Conservation (phyloP, 208 protist species). For the Leishmania martiniquensis region DNA sequence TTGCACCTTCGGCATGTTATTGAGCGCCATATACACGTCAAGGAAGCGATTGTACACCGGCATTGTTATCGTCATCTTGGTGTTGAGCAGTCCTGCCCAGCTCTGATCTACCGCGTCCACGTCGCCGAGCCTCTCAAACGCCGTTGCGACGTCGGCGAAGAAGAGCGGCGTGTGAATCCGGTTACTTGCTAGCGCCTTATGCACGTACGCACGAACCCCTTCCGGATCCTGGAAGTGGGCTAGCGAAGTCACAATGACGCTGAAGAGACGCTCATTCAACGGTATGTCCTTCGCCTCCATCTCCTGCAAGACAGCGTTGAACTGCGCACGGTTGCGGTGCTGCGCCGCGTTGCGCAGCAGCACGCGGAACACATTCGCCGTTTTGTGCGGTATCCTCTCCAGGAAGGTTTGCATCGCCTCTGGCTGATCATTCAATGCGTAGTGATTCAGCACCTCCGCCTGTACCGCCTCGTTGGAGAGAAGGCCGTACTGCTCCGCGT, state of each 20-base stretch:
- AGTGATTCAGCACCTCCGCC: constrained; percentile 74
- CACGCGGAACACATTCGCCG: constrained; percentile 73
- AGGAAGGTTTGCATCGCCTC: constrained; percentile 70
- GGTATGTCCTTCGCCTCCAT: constrained; percentile 43
- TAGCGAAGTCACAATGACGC: constrained; percentile 70
- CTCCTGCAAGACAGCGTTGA: constrained; percentile 60
- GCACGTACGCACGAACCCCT: constrained; percentile 66
- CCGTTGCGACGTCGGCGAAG: constrained; percentile 79
- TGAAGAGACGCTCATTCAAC: constrained; percentile 81
- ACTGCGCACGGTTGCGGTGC: constrained; percentile 49
- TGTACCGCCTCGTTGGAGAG: constrained; percentile 76
- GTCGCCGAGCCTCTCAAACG: constrained; percentile 72
- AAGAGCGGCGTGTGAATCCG: constrained; percentile 66
- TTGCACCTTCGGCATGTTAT: constrained; percentile 88
- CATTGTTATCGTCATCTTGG: constrained; percentile 83
- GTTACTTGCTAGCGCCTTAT: constrained; percentile 50
- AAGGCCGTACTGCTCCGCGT: constrained; percentile 73
- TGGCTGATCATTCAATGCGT: constrained; percentile 53
- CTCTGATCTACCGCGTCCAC: constrained; percentile 60
- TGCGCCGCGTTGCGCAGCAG: constrained; percentile 78
- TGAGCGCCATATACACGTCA: constrained; percentile 80
- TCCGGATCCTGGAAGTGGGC: constrained; percentile 71
- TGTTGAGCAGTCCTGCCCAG: constrained; percentile 79
- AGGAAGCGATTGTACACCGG: constrained; percentile 92
- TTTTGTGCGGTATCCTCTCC: constrained; percentile 60